Conservation (phyloP, 2,329 filamentous ascomycete species). For the Cercospora nicotianae region DNA sequence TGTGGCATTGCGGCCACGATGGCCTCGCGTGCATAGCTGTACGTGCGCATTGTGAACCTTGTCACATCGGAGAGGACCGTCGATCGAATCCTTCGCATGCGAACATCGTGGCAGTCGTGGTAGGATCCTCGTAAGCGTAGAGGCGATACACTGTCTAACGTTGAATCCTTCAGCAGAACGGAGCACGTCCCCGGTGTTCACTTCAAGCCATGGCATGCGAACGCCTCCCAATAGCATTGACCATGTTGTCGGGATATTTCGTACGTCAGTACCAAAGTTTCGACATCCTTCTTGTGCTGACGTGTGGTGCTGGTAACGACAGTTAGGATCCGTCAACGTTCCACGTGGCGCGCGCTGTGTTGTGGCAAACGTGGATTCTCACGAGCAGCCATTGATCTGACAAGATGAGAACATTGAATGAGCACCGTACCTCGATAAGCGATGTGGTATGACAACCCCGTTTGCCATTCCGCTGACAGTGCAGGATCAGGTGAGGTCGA, state of each 20-base stretch:
- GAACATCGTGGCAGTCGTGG: background rate
- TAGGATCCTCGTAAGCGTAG: background rate
- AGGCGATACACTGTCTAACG: background rate
- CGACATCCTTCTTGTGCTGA: background rate
- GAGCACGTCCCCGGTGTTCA: conserved; percentile 10
- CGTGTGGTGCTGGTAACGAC: background rate
- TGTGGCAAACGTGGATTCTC: background rate
- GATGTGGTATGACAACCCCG: background rate
- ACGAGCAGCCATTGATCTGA: background rate
- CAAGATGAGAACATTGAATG: background rate
- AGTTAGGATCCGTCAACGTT: background rate
- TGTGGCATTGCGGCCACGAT: conserved; percentile 4
- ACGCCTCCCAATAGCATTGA: conserved; percentile 11
- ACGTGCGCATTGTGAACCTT: background rate
- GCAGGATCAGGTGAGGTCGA: background rate
- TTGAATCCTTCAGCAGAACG: background rate
- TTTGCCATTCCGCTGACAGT: background rate
- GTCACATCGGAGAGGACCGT: background rate
- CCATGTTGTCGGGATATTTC: conserved; percentile 6
- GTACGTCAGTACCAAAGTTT: conserved; percentile 11
- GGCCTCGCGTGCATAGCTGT: conserved; percentile 5
- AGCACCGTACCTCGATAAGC: background rate
- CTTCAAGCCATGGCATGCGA: conserved; percentile 9
- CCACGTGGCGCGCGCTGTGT: background rate
- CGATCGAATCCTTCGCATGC: background rate